Base-by-base conservation (phyloP, 108 stramenopile species). In the Cyclotella cryptica region DNA sequence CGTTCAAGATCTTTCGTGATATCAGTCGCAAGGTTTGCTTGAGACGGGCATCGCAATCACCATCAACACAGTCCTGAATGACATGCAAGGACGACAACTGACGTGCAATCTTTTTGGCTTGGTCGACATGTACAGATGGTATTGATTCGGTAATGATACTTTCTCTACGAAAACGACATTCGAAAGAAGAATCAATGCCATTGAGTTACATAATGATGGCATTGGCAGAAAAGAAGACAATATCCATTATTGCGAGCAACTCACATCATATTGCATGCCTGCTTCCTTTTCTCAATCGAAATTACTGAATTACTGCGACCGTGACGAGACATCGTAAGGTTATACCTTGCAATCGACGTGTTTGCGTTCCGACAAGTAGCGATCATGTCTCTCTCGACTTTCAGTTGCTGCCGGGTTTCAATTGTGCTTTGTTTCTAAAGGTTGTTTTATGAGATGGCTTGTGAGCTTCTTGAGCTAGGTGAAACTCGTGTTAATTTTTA, bases 101-200 rank as follows among this genome's bases (percentile, higher is more conserved):
- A 43, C 62, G 64, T 26, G 73, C 62, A 24, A 74, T 26, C 29
- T 53, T 61, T 24, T 74, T 53, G 17, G 73, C 73, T 65, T 64
- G 44, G 14, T 19, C 35, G 39, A 28, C 58, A 21, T 58, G 40
- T 18, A 71, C 51, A 28, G 55, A 43, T 43, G 70, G 70, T 39
- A 71, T 14, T 43, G 57, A 41, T 42, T 71, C 70, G 19, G 39
- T 12, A 12, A 63, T 26, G 40, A 27, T 27, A 24, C 24, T 58
- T 58, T 58, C 57, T 58, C 57, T 58, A 7, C 26, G 40, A 19
- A 6, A 19, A 51, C 49, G 8, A 8, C 1, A 3, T 6, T 19
- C 49, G 19, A 51, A 18, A 51, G 19, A 51, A 19, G 18, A 8
- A 51, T 3, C 49, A 51, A 3, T 19, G 19, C 1, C 49, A 51